A percentile compares a stretch with the other conserved stretches of the same genome.
Evolutionary conservation across 352 stramenopile genomes (phyloP).

Genomic region (Saprolegnia diclina): DNA sequence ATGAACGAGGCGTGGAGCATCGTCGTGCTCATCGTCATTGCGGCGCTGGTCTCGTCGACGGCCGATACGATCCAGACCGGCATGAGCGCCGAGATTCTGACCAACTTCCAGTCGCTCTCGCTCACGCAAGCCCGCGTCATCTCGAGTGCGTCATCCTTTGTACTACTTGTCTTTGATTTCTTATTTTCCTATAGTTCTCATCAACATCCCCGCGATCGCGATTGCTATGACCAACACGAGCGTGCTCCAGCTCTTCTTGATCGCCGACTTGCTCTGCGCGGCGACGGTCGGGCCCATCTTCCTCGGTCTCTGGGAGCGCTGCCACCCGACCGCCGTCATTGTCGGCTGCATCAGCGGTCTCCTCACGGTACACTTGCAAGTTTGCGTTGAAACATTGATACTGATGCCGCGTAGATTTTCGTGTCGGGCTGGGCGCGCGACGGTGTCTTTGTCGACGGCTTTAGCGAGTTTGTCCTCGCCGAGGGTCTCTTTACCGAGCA

Average conservation of each 20-base stretch:
- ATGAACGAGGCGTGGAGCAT: slow-evolving; percentile 65
- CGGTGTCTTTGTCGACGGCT: slow-evolving; percentile 62
- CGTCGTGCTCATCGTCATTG: slow-evolving; percentile 60
- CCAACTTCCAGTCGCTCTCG: slow-evolving; percentile 58
- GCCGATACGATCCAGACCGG: slow-evolving; percentile 72
- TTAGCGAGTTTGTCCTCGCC: slow-evolving; percentile 69
- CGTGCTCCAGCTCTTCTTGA: slow-evolving; percentile 69
- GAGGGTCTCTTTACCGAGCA: slow-evolving; percentile 68
- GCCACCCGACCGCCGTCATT: slow-evolving; percentile 38
- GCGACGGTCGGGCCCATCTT: slow-evolving; percentile 68
- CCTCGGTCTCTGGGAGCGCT: slow-evolving; percentile 50
- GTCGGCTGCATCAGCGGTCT: slow-evolving; percentile 51
- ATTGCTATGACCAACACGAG: slow-evolving; percentile 63
- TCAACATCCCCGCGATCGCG: slow-evolving; percentile 59
- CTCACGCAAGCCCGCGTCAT: slow-evolving; percentile 50
- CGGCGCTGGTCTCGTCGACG: slow-evolving; percentile 54
- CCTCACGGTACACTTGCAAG: slow-evolving; percentile 30
- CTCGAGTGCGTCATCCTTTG: slow-evolving; percentile 33
- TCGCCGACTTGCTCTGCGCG: slow-evolving; percentile 67
- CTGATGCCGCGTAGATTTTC: slow-evolving; percentile 40
- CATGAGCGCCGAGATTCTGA: slow-evolving; percentile 61
- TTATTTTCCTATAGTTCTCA: slow-evolving; percentile 38
- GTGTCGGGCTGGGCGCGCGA: slow-evolving; percentile 44
- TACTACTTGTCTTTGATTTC: neutral
- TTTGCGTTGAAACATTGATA: neutral